Base-by-base conservation (phyloP, 1,139 yeast species). In the Scheffersomyces parashehatae region DNA sequence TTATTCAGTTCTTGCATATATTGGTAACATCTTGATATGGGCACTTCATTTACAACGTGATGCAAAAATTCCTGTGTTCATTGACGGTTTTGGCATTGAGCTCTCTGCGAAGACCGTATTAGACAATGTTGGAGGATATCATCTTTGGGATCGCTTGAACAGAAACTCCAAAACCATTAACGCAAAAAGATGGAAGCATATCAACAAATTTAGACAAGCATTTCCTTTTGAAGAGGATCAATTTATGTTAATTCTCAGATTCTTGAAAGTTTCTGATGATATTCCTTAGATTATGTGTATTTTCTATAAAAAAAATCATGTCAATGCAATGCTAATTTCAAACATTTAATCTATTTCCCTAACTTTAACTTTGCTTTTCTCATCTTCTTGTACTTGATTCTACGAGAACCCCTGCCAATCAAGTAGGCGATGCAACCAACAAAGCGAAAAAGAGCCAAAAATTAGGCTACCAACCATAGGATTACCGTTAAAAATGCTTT, bases 391-490 rank as follows among this genome's bases (percentile, higher is more conserved):
- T 20, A 20, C 8, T 31, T 31, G 35, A 31, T 12, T 26, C 38
- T 28, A 30, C 40, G 41, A 15, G 15, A 26, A 16, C 40, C 39
- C 50, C 75, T 62, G 47, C 60, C 64, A 2, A 75, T 50, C 63
- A 85, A 71, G 58, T 85, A 87, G 29, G 75, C 55, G 10, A 73
- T 51, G 51, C 89, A 82, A 2, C 95, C 95, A 35, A 81, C 52
- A 48, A 86, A 77, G 47, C 95, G 67, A 60, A 86, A 77, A 3
- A 82, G 69, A 2, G 95, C 91, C 75, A 85, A n/a, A n/a, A n/a
- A n/a, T 73, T 36, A 83, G 2, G 93, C 93, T 38, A 86, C 91
- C 38, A 84, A 67, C 90, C 93, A 85, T 48, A 87, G 72, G 45
- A 87, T 74, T 30, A 85, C 83, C 5, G 85, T 79, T 57, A 87